These are phyloP conservation scores for Leishmania tarentolae DNA, from an alignment of 208 protist genomes.

Conservation along the genomic window DNA sequence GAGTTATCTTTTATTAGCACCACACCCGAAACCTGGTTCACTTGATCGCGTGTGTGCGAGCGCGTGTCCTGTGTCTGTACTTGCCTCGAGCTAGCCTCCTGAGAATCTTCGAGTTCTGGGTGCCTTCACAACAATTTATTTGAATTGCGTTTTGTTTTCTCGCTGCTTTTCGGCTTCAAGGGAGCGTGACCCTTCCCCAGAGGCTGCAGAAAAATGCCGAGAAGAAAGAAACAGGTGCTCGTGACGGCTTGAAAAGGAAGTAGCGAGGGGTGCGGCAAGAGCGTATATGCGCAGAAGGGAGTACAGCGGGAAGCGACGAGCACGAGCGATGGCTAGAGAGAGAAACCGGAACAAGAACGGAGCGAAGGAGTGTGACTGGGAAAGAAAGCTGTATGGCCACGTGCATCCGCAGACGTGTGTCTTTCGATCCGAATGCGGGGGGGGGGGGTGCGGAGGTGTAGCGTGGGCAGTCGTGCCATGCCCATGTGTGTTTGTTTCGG, in stretches of 20 bases:
- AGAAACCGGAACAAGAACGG: background rate
- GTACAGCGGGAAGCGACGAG: background rate
- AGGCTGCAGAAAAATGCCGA: background rate
- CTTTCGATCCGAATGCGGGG: background rate
- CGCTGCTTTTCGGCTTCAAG: background rate
- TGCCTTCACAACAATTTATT: background rate
- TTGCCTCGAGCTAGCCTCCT: no score
- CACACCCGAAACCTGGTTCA: no score
- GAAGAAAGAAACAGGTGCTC: background rate
- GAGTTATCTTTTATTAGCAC: no score
- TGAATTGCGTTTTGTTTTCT: background rate
- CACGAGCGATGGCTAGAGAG: background rate
- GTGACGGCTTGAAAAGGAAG: background rate
- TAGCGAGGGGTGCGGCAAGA: background rate
- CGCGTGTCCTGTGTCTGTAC: no score
- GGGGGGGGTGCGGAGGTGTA: background rate
- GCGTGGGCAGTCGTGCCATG: background rate
- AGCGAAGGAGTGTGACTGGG: background rate
- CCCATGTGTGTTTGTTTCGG: background rate
- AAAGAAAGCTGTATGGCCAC: background rate
- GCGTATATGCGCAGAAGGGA: background rate
- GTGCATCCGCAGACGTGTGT: background rate
- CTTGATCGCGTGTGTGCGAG: no score
- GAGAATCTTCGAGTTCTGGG: background rate
- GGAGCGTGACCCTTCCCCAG: background rate